Percentiles rank a stretch among this genome's conserved stretches.
Conservation (phyloP, 805 yeast species). For the Monosporozyma aquatica region DNA sequence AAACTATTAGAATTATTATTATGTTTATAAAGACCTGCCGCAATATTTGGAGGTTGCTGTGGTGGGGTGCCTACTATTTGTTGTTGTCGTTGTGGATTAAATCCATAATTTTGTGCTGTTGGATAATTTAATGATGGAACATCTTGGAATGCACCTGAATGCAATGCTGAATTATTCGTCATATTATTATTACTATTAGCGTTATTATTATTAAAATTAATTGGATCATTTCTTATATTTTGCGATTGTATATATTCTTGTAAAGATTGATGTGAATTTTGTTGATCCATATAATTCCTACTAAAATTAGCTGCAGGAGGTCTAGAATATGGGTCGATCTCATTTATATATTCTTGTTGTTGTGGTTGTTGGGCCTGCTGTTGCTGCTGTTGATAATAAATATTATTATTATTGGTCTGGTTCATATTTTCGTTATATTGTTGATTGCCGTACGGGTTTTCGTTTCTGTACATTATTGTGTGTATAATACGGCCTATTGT, state of each 20-base stretch:
- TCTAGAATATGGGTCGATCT: slow-evolving; percentile 11
- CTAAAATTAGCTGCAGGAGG: slow-evolving; percentile 33
- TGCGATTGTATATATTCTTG: slow-evolving; percentile 21
- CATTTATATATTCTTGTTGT: slow-evolving; percentile 7
- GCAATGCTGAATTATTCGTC: slow-evolving; percentile 9
- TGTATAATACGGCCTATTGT: neutral
- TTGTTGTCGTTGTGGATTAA: slow-evolving; percentile 2
- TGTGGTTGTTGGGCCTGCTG: slow-evolving; percentile 1
- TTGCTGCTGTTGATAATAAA: neutral
- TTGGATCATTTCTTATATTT: slow-evolving; percentile 1
- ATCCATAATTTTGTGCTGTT: slow-evolving; percentile 21
- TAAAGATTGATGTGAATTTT: slow-evolving; percentile 33
- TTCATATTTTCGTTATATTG: slow-evolving; percentile 3
- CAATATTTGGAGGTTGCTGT: slow-evolving; percentile 18
- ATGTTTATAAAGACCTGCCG: slow-evolving; percentile 21
- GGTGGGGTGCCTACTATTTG: neutral
- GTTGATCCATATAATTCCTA: slow-evolving; percentile 30
- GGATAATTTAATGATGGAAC: slow-evolving; percentile 26
- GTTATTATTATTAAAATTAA: neutral
- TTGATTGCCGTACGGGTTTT: slow-evolving; percentile 1
- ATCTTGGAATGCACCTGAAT: slow-evolving; percentile 21
- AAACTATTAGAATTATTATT: slow-evolving; percentile 25
- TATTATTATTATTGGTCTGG: slow-evolving; percentile 1
- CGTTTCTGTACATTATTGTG: slow-evolving; percentile 1
- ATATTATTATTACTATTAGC: neutral